These are phyloP conservation scores for Trebouxia sp. DNA, from an alignment of 139 green algal genomes.

Conservation along the genomic window DNA sequence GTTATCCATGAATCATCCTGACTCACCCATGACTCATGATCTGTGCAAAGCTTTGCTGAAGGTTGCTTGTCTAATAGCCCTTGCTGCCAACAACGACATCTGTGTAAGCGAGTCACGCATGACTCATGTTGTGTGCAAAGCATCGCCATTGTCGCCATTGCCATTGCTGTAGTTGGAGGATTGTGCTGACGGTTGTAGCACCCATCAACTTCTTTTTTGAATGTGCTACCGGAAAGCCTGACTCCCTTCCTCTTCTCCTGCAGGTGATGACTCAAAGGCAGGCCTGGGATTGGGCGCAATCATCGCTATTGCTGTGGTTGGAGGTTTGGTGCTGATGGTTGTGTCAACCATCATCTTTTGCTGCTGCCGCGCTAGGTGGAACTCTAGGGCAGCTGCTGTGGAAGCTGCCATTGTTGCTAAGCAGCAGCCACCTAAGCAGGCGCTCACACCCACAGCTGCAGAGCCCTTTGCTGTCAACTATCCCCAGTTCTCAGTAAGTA, in stretches of 20 bases:
- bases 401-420: neutral
- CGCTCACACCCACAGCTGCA: neutral
- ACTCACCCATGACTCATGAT: neutral
- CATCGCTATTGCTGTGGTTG: constrained; percentile 13
- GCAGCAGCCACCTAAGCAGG: neutral
- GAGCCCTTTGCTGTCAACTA: constrained; percentile 18
- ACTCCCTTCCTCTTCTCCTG: neutral
- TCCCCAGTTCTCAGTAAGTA: neutral
- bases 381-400: neutral
- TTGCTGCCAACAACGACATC: too few species aligned
- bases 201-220: too few species aligned
- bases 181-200: too few species aligned
- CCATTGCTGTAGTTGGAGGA: too few species aligned
- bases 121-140: too few species aligned
- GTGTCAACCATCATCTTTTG: neutral
- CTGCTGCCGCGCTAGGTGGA: neutral
- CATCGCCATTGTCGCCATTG: too few species aligned
- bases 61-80: too few species aligned
- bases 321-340: neutral
- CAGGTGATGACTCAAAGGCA: neutral
- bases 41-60: too few species aligned
- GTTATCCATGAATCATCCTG: too few species aligned
- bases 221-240: too few species aligned
- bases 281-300: neutral
- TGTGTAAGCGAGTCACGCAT: too few species aligned